Conservation (phyloP, 805 yeast genomes). For the Metschnikowia colocasiae region DNA sequence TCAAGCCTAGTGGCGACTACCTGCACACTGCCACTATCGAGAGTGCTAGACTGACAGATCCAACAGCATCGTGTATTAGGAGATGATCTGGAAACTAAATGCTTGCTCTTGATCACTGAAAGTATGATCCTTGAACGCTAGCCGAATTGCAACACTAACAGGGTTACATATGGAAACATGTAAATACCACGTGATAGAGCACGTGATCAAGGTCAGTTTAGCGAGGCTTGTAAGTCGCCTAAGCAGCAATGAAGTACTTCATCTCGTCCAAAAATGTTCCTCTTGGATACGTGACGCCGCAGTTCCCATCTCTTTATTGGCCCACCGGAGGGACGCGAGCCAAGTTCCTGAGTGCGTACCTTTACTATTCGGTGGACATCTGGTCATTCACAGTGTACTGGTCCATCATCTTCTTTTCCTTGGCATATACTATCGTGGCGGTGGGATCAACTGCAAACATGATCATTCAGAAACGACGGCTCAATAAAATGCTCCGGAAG, state of each 20-base stretch:
- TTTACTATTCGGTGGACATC: constrained; percentile 68
- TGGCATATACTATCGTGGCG: constrained; percentile 64
- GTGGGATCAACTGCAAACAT: constrained; percentile 44
- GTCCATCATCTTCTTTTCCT: constrained; percentile 66
- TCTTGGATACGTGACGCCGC: constrained; percentile 75
- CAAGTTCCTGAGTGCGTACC: constrained; percentile 46
- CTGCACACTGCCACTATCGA: constrained; percentile 1
- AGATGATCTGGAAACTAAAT: too few relatives aligned
- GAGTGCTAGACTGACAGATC: background rate
- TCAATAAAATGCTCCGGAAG: constrained; percentile 1
- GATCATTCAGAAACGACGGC: constrained; percentile 21
- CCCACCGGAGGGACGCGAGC: constrained; percentile 47
- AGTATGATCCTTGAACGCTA: background rate
- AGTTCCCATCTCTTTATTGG: constrained; percentile 78
- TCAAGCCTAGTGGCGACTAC: constrained; percentile 11
- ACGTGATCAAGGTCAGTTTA: background rate
- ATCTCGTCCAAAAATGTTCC: constrained; percentile 58
- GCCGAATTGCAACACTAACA: background rate
- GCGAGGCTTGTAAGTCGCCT: background rate
- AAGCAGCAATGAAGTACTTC: constrained; percentile 21
- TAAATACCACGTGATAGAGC: background rate
- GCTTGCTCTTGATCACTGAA: background rate
- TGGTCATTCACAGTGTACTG: constrained; percentile 83
- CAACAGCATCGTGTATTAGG: background rate
- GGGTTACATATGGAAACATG: background rate